phyloP scores from a whole-genome alignment of 1,139 yeast species.

The Pichia terricola region DNA sequence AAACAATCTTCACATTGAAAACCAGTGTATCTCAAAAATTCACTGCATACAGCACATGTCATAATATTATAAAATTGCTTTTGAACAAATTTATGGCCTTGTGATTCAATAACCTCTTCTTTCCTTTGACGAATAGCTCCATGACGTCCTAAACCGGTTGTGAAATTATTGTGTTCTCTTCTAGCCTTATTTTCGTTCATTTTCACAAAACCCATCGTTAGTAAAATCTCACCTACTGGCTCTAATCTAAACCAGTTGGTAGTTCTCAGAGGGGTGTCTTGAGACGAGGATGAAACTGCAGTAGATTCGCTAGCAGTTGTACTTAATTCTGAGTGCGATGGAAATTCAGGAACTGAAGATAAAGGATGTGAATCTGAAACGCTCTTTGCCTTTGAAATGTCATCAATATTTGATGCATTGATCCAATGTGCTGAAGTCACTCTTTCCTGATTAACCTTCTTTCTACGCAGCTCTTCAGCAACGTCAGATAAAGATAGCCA shows the following conservation, averaged over 20 bases:
- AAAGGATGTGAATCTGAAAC: background rate
- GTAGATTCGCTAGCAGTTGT: slow-evolving; percentile 3
- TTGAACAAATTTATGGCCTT: slow-evolving; percentile 94
- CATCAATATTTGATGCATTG: slow-evolving; percentile 47
- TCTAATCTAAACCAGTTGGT: slow-evolving; percentile 90
- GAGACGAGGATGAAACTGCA: slow-evolving; percentile 5
- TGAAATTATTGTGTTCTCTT: slow-evolving; percentile 28
- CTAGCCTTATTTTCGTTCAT: slow-evolving; percentile 30
- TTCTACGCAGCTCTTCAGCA: slow-evolving; percentile 88
- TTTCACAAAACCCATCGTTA: slow-evolving; percentile 74
- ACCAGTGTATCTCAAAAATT: slow-evolving; percentile 86
- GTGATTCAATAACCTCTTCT: slow-evolving; percentile 91
- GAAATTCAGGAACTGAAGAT: slow-evolving; percentile 2
- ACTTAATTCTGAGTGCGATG: slow-evolving; percentile 5
- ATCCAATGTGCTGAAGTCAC: slow-evolving; percentile 75
- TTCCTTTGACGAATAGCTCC: slow-evolving; percentile 96
- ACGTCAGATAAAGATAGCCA: slow-evolving; percentile 88
- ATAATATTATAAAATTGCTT: slow-evolving; percentile 92
- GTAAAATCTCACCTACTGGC: slow-evolving; percentile 83
- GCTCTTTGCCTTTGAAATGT: background rate
- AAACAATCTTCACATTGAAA: slow-evolving; percentile 95
- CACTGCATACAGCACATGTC: slow-evolving; percentile 97
- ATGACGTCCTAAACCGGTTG: slow-evolving; percentile 87
- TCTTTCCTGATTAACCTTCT: slow-evolving; percentile 68
- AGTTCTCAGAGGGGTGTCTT: slow-evolving; percentile 27